Evolutionary conservation across 345 rosid species (phyloP).

Genomic region (Camelina sativa): DNA sequence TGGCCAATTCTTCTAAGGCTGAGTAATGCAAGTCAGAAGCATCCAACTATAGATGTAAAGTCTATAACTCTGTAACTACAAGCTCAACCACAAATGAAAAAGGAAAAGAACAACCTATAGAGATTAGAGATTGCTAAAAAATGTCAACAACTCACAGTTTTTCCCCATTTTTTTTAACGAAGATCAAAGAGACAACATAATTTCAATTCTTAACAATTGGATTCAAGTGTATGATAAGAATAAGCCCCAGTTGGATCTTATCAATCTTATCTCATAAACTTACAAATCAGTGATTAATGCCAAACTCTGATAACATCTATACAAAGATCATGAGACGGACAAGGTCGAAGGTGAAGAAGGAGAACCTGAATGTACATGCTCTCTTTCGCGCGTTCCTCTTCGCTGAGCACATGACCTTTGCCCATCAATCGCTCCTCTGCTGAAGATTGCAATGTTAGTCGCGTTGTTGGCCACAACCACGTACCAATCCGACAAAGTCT

Average conservation of each 20-base stretch:
- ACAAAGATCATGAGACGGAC: background rate
- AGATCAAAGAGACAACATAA: too few relatives aligned
- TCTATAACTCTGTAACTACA: too few relatives aligned
- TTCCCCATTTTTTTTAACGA: too few relatives aligned
- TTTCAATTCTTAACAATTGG: background rate
- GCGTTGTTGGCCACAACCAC: constrained; percentile 81
- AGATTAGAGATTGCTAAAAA: too few relatives aligned
- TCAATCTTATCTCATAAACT: background rate
- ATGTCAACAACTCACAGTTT: too few relatives aligned
- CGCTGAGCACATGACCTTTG: constrained; percentile 81
- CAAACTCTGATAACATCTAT: constrained; percentile 17
- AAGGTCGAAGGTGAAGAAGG: background rate
- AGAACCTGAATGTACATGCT: constrained; percentile 72
- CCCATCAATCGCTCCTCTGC: constrained; percentile 86
- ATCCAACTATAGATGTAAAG: too few relatives aligned
- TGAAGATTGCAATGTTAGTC: constrained; percentile 78
- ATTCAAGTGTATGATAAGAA: constrained; percentile 5
- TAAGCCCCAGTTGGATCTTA: background rate
- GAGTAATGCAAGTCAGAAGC: too few relatives aligned
- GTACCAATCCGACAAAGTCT: constrained; percentile 61
- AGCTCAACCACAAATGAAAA: too few relatives aligned
- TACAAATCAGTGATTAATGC: background rate
- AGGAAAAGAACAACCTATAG: too few relatives aligned
- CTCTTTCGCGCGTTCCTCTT: constrained; percentile 87
- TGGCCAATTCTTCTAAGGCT: too few relatives aligned